phyloP scores from a whole-genome alignment of 495 filamentous ascomycete genomes.

The Lasiosphaeris hirsuta region DNA sequence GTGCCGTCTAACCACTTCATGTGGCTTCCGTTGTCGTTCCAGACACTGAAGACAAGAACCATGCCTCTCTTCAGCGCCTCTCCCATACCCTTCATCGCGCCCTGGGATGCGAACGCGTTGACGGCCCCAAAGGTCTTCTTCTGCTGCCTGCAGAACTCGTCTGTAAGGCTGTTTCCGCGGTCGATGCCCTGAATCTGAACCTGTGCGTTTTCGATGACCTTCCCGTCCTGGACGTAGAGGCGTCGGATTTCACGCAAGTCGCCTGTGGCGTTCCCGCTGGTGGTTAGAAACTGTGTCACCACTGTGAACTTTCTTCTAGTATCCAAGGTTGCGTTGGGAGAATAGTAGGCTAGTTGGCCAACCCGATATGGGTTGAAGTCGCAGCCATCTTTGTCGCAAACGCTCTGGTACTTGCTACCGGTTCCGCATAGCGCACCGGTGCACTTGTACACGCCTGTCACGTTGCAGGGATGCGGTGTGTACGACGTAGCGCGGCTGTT shows the following conservation, averaged over 20 bases:
- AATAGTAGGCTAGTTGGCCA: slow-evolving; percentile 55
- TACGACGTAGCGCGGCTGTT: slow-evolving; percentile 57
- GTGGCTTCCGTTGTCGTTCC: too few species aligned
- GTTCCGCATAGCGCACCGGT: slow-evolving; percentile 41
- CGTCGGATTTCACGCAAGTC: slow-evolving; percentile 57
- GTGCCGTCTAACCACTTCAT: slow-evolving; percentile 61
- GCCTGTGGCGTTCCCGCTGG: slow-evolving; percentile 40
- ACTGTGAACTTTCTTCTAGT: slow-evolving; percentile 60
- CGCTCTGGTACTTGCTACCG: slow-evolving; percentile 31
- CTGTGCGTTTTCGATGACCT: slow-evolving; percentile 40
- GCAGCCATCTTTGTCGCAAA: slow-evolving; percentile 51
- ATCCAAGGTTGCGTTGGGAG: slow-evolving; percentile 52
- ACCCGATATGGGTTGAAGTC: slow-evolving; percentile 49
- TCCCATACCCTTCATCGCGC: slow-evolving; percentile 56
- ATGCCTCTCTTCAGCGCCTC: slow-evolving; percentile 56
- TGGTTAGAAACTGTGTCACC: slow-evolving; percentile 64
- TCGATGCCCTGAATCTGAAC: neutral
- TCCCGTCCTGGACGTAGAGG: slow-evolving; percentile 62
- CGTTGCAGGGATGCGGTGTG: slow-evolving; percentile 63
- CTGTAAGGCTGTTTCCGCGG: neutral
- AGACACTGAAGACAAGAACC: slow-evolving; percentile 39
- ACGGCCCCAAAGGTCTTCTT: too few species aligned
- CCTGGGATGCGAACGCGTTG: slow-evolving; percentile 31
- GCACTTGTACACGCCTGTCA: slow-evolving; percentile 43
- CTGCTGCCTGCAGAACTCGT: slow-evolving; percentile 9